These are phyloP conservation scores for Mycena epipterygia DNA, from an alignment of 768 basidiomycete species.

Conservation along the genomic window DNA sequence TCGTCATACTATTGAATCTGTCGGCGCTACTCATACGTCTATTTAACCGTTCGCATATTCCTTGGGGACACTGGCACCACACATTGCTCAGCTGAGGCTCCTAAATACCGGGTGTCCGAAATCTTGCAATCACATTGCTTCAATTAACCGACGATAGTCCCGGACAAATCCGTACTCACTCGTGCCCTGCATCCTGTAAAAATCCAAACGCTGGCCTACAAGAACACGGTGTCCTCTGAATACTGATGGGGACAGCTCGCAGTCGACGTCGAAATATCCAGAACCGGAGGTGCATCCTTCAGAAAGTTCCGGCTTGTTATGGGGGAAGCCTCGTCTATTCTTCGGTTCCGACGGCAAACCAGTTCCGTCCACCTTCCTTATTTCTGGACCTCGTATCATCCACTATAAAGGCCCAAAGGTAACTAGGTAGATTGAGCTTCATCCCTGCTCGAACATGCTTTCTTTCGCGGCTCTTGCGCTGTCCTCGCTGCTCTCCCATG, in stretches of 20 bases:
- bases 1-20: too few species aligned
- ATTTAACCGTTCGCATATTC: background rate
- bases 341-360: conserved; percentile 15
- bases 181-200: background rate
- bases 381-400: background rate
- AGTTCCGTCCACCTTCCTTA: background rate
- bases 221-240: background rate
- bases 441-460: conserved; percentile 21
- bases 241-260: background rate
- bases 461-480: conserved; percentile 25
- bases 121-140: background rate
- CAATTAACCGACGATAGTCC: conserved; percentile 30
- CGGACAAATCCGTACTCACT: background rate
- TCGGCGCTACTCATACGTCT: too few species aligned
- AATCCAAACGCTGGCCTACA: background rate
- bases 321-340: conserved; percentile 33
- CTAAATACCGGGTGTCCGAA: background rate
- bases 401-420: conserved; percentile 8
- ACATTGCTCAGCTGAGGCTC: background rate
- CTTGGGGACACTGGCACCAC: background rate
- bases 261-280: background rate
- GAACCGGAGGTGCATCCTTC: background rate
- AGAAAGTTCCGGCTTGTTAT: background rate
- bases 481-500: conserved; percentile 22
- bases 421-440: background rate